These are phyloP conservation scores for Neurospora sp. DNA, from an alignment of 495 filamentous ascomycete species.

Conservation along the genomic window DNA sequence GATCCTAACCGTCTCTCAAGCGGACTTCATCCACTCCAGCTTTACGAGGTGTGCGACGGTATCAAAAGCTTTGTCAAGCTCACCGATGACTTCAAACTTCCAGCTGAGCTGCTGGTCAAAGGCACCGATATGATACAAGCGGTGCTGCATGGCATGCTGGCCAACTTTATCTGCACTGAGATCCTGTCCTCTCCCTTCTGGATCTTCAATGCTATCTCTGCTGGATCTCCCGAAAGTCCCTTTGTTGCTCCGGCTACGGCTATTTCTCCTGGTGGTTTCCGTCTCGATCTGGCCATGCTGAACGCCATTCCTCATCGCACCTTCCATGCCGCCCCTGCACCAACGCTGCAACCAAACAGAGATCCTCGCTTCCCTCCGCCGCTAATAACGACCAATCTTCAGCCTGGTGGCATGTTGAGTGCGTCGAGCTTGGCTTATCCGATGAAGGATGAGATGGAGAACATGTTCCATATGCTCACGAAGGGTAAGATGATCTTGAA, in stretches of 20 bases:
- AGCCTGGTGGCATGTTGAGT: too few relatives aligned
- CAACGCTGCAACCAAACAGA: too few relatives aligned
- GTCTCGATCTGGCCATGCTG: background rate
- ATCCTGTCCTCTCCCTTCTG: conserved; percentile 1
- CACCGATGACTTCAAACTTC: background rate
- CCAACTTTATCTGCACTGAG: conserved; percentile 8
- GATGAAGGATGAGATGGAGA: conserved; percentile 6
- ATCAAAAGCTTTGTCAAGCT: conserved; percentile 7
- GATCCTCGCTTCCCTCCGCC: background rate
- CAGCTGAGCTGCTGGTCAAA: background rate
- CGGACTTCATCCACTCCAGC: conserved; percentile 6
- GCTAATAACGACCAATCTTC: background rate
- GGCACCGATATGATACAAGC: background rate
- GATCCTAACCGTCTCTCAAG: background rate
- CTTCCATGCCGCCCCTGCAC: too few relatives aligned
- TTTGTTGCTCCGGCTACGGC: background rate
- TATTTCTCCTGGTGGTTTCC: background rate
- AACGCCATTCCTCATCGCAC: too few relatives aligned
- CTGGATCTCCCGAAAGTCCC: background rate
- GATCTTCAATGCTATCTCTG: conserved; percentile 5
- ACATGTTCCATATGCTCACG: conserved; percentile 3
- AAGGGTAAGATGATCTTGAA: too few relatives aligned
- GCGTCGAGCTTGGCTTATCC: conserved; percentile 1
- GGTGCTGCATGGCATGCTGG: conserved; percentile 5
- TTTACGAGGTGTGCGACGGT: conserved; percentile 2